A percentile compares a stretch with the other conserved stretches of the same genome.
Evolutionary conservation across 2,329 filamentous ascomycete species (phyloP).

Genomic region (Raffaelea albimanens): DNA sequence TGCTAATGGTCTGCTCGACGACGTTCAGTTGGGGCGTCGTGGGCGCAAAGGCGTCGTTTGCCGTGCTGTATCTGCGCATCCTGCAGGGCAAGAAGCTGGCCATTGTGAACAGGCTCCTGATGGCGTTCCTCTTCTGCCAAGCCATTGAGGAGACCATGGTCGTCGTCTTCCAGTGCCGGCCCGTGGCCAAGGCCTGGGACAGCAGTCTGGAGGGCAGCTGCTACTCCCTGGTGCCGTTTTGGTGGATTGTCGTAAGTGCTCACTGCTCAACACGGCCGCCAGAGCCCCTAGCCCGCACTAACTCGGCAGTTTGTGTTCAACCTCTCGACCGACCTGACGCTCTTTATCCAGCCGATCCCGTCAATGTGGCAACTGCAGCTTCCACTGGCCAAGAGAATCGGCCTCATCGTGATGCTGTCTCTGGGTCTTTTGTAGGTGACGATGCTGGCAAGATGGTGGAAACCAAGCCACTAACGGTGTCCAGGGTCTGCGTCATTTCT

Average conservation of each 20-base stretch:
- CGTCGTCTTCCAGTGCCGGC: constrained; percentile 7
- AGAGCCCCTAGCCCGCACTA: not conserved
- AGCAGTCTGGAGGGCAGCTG: constrained; percentile 1
- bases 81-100: constrained; percentile 3
- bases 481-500: constrained; percentile 5
- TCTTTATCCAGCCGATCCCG: constrained; percentile 12
- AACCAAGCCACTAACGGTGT: too few relatives aligned
- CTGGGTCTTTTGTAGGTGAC: constrained; percentile 4
- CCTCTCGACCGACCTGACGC: constrained; percentile 4
- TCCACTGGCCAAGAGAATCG: constrained; percentile 6
- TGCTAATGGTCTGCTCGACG: constrained; percentile 2
- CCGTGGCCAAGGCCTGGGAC: constrained; percentile 5
- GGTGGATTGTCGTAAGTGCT: constrained; percentile 3
- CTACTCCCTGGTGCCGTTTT: constrained; percentile 1
- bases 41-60: constrained; percentile 9
- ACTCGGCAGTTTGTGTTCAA: constrained; percentile 8
- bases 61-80: constrained; percentile 8
- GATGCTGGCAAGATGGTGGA: too few relatives aligned
- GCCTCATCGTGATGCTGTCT: constrained; percentile 9
- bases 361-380: constrained; percentile 10
- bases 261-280: not conserved
- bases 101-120: constrained; percentile 4
- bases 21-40: constrained; percentile 6
- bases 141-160: constrained; percentile 8
- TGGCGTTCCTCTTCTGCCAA: constrained; percentile 6